Conservation (phyloP, 2,329 filamentous ascomycete genomes). For the Colletotrichum lentis region DNA sequence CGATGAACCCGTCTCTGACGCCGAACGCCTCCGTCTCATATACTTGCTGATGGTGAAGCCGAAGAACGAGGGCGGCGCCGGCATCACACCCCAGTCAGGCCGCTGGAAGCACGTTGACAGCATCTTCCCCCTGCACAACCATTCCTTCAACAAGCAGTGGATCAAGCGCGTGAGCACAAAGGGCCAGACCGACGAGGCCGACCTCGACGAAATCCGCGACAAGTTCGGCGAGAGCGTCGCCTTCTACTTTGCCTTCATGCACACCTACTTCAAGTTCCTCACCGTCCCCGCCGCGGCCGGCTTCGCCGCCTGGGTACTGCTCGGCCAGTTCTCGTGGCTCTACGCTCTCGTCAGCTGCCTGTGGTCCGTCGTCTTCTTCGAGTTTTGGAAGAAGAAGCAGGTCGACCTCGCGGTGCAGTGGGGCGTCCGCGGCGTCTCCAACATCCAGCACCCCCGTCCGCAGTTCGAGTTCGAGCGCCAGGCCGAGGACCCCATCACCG, state of each 20-base stretch:
- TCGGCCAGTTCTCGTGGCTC: slow-evolving; percentile 82
- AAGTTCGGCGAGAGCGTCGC: slow-evolving; percentile 85
- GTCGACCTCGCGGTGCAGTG: slow-evolving; percentile 85
- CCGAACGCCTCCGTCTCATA: slow-evolving; percentile 86
- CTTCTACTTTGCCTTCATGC: slow-evolving; percentile 94
- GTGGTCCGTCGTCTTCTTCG: slow-evolving; percentile 91
- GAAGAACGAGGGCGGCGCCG: slow-evolving; percentile 78
- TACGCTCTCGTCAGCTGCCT: slow-evolving; percentile 81
- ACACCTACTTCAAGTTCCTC: slow-evolving; percentile 88
- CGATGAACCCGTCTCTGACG: slow-evolving; percentile 81
- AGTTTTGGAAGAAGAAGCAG: slow-evolving; percentile 96
- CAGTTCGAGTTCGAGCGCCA: slow-evolving; percentile 84
- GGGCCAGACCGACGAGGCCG: slow-evolving; percentile 69
- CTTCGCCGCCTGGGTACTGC: slow-evolving; percentile 77
- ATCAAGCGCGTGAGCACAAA: slow-evolving; percentile 78
- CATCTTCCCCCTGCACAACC: slow-evolving; percentile 82
- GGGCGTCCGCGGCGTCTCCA: slow-evolving; percentile 85
- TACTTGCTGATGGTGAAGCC: slow-evolving; percentile 84
- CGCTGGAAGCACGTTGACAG: slow-evolving; percentile 77
- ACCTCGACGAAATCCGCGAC: slow-evolving; percentile 78
- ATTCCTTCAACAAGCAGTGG: slow-evolving; percentile 77
- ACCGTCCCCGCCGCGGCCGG: slow-evolving; percentile 84
- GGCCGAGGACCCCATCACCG: slow-evolving; percentile 80
- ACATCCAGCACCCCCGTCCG: slow-evolving; percentile 78
- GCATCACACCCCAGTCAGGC: slow-evolving; percentile 73